Base-by-base conservation (phyloP, 2,329 filamentous ascomycete species). In the Bipolaris cookei region DNA sequence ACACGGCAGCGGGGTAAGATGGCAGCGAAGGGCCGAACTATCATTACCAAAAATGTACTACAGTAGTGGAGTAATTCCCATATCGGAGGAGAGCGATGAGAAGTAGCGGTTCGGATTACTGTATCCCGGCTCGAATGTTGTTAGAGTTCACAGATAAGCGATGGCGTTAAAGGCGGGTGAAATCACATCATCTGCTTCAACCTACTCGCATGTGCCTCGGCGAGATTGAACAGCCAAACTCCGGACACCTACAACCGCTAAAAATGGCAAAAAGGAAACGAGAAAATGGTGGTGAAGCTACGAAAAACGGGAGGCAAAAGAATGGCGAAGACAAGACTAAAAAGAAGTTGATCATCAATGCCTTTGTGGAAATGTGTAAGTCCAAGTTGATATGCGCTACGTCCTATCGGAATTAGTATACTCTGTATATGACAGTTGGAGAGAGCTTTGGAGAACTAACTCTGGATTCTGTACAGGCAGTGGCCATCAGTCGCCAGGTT, bases 401-500 rank as follows among this genome's bases (percentile, higher is more conserved):
- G 4, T 25, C 21, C 13, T 42, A 7, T 2, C 6, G 5, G 3
- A 8, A 42, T 42, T 21, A n/a, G 6, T 25, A 10, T 8, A 41
- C 2, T 16, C 13, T 13, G 13, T 23, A 42, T n/a, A 14, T 25
- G 14, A 16, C 10, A 10, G 6, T 14, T 42, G 13, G 8, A n/a
- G 5, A n/a, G 10, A n/a, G 2, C 2, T 25, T 8, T 25, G 4
- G 21, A 25, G 13, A 42, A 42, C 39, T 42, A 25, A 42, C 3
- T 42, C 14, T 23, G n/a, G 16, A 6, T 21, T 25, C 32, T 18
- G 35, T 46, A 56, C 44, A 72, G 69, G 69, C 35, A 68, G 68
- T 51, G 69, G 65, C 23, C 73, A 74, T 38, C 71, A 72, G 49
- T 83, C 82, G 3, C 84, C 84, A 6, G 84, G 84, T 1, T 77